These are phyloP conservation scores for Dalbergia oliveri DNA, from an alignment of 306 rosid species.

Conservation along the genomic window DNA sequence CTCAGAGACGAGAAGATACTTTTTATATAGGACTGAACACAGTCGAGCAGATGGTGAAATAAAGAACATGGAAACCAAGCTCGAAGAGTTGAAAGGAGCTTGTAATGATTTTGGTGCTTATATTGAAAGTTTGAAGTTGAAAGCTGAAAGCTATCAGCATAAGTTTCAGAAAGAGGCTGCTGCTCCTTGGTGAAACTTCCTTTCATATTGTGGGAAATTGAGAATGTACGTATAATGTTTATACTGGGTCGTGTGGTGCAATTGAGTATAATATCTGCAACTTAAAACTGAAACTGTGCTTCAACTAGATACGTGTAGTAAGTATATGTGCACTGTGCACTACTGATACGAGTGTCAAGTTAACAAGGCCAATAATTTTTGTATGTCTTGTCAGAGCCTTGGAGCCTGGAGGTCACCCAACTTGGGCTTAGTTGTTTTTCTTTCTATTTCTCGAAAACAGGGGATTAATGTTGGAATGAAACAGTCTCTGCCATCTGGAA, in stretches of 20 bases:
- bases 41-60: slow-evolving; percentile 61
- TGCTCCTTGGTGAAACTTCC: slow-evolving; percentile 67
- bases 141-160: slow-evolving; percentile 60
- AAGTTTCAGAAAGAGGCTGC: slow-evolving; percentile 63
- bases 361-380: slow-evolving; percentile 13
- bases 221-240: not conserved
- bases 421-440: not conserved
- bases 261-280: not conserved
- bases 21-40: slow-evolving; percentile 55
- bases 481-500: not conserved
- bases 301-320: slow-evolving; percentile 23
- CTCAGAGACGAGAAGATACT: slow-evolving; percentile 54
- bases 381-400: not conserved
- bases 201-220: not conserved
- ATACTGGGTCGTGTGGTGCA: not conserved
- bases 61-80: slow-evolving; percentile 68
- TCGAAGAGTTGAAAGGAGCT: slow-evolving; percentile 74
- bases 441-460: not conserved
- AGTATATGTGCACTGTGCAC: not conserved
- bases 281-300: slow-evolving; percentile 20
- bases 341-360: slow-evolving; percentile 14
- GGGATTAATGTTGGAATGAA: not conserved
- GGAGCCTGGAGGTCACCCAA: not conserved
- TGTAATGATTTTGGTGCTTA: slow-evolving; percentile 68
- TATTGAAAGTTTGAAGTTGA: slow-evolving; percentile 64